Base-by-base conservation (phyloP, 225 moss, liverwort and hornwort genomes). In the Straminergon stramineum region DNA sequence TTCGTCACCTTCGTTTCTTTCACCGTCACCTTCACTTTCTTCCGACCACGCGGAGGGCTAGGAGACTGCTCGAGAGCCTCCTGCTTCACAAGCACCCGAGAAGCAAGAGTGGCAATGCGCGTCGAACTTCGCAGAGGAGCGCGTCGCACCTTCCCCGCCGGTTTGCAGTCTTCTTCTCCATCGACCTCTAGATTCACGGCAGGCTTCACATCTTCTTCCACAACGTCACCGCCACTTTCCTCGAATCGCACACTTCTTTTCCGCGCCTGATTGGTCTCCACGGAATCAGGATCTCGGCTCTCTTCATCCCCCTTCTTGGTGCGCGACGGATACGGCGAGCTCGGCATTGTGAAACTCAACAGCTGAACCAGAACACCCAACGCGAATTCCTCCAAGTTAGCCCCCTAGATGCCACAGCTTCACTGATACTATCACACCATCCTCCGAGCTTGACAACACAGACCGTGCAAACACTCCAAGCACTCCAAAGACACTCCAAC, bases 41-140 rank as follows among this genome's bases (percentile, higher is more conserved):
- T 93, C 81, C 92, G 92, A 53, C 77, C 82, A n/a, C 90, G 91
- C 74, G 89, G 91, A 30, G 93, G 87, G 64, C 93, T 86, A 48
- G 90, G 90, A 27, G 88, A 84, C 58, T n/a, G 68, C 74, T 85
- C 85, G 9, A 39, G 35, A 75, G 61, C 43, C 83, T 92, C 94
- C 43, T 74, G 65, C 82, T 91, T 91, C 91, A 90, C 90, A 30
- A 81, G 62, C 62, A 75, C 83, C 13, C 93, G 90, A 12, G 91
- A 92, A 28, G 88, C 90, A 3, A 94, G 85, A 55, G 79, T 85
- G 4, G 94, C 92, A 90, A 94, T 89, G 85, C 94, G 94, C 39
- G 92, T 30, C 20, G 94, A 94, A 67, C 79, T 87, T 32, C 94
- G 94, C 64, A 70, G 45, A 27, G 90, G 92, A 57, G 90, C 79